Evolutionary conservation across 495 filamentous ascomycete genomes (phyloP).

Genomic region (Penicillium ochrochloron): DNA sequence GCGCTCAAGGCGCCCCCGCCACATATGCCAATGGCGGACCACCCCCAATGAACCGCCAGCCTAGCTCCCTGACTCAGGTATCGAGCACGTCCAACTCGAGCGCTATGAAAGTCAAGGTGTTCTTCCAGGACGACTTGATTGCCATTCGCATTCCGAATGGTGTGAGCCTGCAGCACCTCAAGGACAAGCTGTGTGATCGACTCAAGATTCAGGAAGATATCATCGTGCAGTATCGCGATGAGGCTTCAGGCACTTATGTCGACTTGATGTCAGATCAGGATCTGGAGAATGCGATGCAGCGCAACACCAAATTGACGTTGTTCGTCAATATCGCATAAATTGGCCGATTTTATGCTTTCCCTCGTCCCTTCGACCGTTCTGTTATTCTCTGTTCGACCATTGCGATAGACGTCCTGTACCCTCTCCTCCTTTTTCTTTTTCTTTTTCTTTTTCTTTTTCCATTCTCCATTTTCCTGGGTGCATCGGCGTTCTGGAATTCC

Average conservation of each 20-base stretch:
- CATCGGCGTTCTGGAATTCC: slow-evolving; percentile 34
- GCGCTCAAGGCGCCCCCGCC: slow-evolving; percentile 50
- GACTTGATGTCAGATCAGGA: slow-evolving; percentile 79
- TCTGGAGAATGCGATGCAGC: slow-evolving; percentile 74
- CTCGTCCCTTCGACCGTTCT: slow-evolving; percentile 6
- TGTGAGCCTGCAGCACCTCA: slow-evolving; percentile 76
- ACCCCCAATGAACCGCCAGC: slow-evolving; percentile 68
- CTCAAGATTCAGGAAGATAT: slow-evolving; percentile 76
- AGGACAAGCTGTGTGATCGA: slow-evolving; percentile 78
- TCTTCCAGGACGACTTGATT: slow-evolving; percentile 87
- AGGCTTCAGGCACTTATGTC: slow-evolving; percentile 73
- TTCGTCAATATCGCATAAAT: slow-evolving; percentile 66
- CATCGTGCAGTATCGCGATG: slow-evolving; percentile 84
- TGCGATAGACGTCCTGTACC: slow-evolving; percentile 30
- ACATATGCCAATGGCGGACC: slow-evolving; percentile 48
- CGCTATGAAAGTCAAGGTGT: slow-evolving; percentile 90
- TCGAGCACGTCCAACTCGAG: slow-evolving; percentile 56
- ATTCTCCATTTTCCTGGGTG: slow-evolving; percentile 34
- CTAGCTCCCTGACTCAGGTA: slow-evolving; percentile 73
- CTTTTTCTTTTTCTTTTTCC: slow-evolving; percentile 16
- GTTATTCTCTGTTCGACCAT: slow-evolving; percentile 1
- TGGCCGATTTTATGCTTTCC: not conserved
- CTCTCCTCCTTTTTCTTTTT: slow-evolving; percentile 6
- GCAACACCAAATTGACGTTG: slow-evolving; percentile 86
- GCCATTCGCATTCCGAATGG: slow-evolving; percentile 85